phyloP scores from a whole-genome alignment of 176 grass and related monocot species.

The Phyllostachys edulis region DNA sequence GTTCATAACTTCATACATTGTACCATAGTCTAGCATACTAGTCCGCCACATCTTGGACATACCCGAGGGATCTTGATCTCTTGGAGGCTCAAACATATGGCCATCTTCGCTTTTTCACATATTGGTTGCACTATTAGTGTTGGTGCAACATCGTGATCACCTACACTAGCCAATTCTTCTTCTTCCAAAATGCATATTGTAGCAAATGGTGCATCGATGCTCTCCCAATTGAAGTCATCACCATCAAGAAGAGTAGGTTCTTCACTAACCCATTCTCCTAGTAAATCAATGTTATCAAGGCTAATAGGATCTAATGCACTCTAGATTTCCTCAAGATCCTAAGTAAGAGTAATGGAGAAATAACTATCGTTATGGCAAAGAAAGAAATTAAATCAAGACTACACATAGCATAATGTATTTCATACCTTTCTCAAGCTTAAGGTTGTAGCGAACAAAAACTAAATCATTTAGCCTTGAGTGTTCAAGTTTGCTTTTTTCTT shows the following conservation, averaged over 20 bases:
- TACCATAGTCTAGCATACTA: no score
- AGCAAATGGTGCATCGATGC: background rate
- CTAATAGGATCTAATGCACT: no score
- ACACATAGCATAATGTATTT: background rate
- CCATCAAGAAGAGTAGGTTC: background rate
- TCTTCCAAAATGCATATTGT: background rate
- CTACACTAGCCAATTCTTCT: background rate
- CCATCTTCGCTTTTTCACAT: no score
- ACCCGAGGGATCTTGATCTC: no score
- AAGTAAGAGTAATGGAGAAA: no score
- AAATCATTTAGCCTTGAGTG: conserved; percentile 34
- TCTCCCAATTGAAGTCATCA: background rate
- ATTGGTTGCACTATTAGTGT: background rate
- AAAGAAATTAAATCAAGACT: no score
- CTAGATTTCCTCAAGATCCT: conserved; percentile 34
- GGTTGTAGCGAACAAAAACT: conserved; percentile 47
- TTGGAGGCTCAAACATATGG: no score
- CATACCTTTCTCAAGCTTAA: conserved; percentile 60
- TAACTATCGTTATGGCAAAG: no score
- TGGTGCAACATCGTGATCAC: background rate
- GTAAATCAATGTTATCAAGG: conserved; percentile 33
- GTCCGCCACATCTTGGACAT: no score
- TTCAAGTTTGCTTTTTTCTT: conserved; percentile 49
- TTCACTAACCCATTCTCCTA: conserved; percentile 31
- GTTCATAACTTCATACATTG: no score